Conservation (phyloP, 1,284 basidiomycete species). For the Xerocomus amazonicus region DNA sequence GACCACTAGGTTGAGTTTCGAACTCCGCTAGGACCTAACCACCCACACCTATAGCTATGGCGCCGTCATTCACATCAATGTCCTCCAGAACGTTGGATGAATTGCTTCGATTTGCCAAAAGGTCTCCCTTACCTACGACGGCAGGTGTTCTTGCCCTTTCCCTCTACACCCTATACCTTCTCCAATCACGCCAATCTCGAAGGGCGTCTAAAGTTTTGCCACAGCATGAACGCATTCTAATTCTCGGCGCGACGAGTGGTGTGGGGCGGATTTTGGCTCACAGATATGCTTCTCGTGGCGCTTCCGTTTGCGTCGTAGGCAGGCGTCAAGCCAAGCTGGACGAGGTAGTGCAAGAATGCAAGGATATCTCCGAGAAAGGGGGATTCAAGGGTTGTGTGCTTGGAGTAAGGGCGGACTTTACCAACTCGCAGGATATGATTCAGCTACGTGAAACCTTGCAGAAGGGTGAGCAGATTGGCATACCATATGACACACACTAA, state of each 20-base stretch:
- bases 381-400: constrained; percentile 35
- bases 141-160: constrained; percentile 8
- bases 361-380: constrained; percentile 18
- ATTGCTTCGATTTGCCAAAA: constrained; percentile 4
- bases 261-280: constrained; percentile 76
- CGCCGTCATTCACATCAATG: too few relatives aligned
- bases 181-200: constrained; percentile 8
- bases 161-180: constrained; percentile 20
- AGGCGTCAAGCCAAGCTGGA: constrained; percentile 58
- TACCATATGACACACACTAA: background rate
- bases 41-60: too few relatives aligned
- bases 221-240: constrained; percentile 63
- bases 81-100: background rate
- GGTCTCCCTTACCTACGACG: constrained; percentile 7
- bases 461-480: constrained; percentile 40
- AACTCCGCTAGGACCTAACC: too few relatives aligned
- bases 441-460: constrained; percentile 54
- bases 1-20: too few relatives aligned
- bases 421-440: constrained; percentile 66
- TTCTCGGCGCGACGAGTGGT: constrained; percentile 81
- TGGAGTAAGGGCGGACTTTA: constrained; percentile 61
- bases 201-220: constrained; percentile 15
- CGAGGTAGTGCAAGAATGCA: constrained; percentile 62
- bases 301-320: constrained; percentile 74
- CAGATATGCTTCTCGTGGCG: constrained; percentile 72